Conservation (phyloP, 768 basidiomycete species). For the Chlorophyllum brunneum region DNA sequence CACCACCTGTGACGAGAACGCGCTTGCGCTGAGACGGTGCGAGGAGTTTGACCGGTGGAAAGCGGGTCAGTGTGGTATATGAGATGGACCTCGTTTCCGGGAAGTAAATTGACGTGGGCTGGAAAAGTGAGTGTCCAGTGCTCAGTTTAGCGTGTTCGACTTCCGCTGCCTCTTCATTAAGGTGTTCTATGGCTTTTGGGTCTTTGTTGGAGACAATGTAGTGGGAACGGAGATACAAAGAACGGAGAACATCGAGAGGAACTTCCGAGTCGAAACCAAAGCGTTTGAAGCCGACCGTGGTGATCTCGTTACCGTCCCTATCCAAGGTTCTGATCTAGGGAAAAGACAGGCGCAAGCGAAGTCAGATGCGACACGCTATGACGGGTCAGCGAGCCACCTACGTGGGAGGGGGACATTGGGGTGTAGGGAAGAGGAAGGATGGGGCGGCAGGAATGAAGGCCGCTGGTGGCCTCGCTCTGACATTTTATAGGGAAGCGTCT, state of each 20-base stretch:
- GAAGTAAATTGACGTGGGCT: slow-evolving; percentile 85
- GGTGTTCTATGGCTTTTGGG: slow-evolving; percentile 26
- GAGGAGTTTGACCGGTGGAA: slow-evolving; percentile 89
- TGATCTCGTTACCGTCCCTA: slow-evolving; percentile 73
- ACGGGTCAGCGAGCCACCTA: slow-evolving; percentile 17
- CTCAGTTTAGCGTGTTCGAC: slow-evolving; percentile 52
- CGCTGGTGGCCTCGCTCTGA: background rate
- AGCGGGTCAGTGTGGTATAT: slow-evolving; percentile 88
- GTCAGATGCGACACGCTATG: slow-evolving; percentile 1
- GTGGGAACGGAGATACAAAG: slow-evolving; percentile 85
- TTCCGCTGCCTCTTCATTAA: slow-evolving; percentile 38
- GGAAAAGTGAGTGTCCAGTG: slow-evolving; percentile 48
- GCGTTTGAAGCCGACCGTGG: slow-evolving; percentile 74
- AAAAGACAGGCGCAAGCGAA: slow-evolving; percentile 14
- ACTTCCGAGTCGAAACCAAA: slow-evolving; percentile 93
- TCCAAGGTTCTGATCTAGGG: slow-evolving; percentile 61
- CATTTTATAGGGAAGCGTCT: slow-evolving; percentile 4
- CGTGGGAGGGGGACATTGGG: slow-evolving; percentile 23
- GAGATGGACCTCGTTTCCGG: slow-evolving; percentile 79
- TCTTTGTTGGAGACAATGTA: slow-evolving; percentile 50
- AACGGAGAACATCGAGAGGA: slow-evolving; percentile 72
- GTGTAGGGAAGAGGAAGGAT: slow-evolving; percentile 16
- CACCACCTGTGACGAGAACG: slow-evolving; percentile 93
- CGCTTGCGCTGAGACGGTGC: slow-evolving; percentile 77
- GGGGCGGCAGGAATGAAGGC: slow-evolving; percentile 11